phyloP scores from a whole-genome alignment of 352 stramenopile species.

The Phytophthora macrochlamydospora region DNA sequence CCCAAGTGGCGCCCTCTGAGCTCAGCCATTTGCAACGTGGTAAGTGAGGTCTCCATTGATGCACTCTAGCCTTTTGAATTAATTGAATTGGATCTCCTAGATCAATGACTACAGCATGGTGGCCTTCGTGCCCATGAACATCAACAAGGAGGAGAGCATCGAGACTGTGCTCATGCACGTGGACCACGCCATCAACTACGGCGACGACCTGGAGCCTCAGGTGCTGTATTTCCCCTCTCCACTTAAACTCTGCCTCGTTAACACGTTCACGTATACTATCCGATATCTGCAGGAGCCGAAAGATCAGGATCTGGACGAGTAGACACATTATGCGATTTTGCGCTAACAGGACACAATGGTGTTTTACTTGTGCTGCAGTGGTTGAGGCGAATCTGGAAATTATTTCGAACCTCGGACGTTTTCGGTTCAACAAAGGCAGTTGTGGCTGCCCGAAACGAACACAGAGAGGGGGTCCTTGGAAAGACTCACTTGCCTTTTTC shows the following conservation, averaged over 20 bases:
- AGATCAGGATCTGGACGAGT: slow-evolving; percentile 55
- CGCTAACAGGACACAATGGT: background rate
- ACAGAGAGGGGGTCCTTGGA: too few species aligned
- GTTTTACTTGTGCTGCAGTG: background rate
- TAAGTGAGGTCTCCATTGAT: slow-evolving; percentile 33
- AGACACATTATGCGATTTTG: background rate
- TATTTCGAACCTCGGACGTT: too few species aligned
- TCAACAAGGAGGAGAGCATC: slow-evolving; percentile 96
- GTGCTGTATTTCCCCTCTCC: slow-evolving; percentile 23
- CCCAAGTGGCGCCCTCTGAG: slow-evolving; percentile 86
- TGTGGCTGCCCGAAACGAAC: too few species aligned
- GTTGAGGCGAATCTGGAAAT: too few species aligned
- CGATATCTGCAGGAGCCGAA: slow-evolving; percentile 64
- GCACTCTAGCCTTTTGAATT: background rate
- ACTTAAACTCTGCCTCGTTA: too few species aligned
- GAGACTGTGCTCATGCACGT: slow-evolving; percentile 95
- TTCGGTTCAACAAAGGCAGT: too few species aligned
- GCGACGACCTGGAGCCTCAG: slow-evolving; percentile 94
- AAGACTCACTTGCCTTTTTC: too few species aligned
- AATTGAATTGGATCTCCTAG: slow-evolving; percentile 33
- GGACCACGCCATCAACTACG: slow-evolving; percentile 97
- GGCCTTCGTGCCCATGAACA: slow-evolving; percentile 97
- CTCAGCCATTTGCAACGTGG: slow-evolving; percentile 86
- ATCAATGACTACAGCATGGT: slow-evolving; percentile 98
- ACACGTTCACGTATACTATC: slow-evolving; percentile 1